Base-by-base conservation (phyloP, 148 eudicot genomes). In the Polygonum maritimum region DNA sequence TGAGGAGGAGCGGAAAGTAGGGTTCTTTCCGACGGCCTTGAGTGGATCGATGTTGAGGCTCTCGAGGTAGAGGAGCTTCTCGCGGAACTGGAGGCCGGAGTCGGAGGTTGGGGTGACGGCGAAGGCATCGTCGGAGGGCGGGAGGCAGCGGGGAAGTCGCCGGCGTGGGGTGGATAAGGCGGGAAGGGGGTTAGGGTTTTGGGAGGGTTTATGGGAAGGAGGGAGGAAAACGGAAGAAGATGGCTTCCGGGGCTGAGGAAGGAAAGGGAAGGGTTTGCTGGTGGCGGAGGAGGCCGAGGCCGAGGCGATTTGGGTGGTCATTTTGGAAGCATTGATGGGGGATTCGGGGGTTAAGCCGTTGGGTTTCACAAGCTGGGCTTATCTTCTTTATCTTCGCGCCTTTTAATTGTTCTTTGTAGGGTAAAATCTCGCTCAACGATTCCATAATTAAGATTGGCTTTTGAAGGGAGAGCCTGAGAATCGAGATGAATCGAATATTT, bases 11-110 rank as follows among this genome's bases (percentile, higher is more conserved):
- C 94, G 92, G 77, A 95, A 78, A 65, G 82, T 57, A 1, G 99
- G 99, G 86, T 95, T 95, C 75, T 74, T 74, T 3, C 74, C 21
- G 54, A 95, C 83, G 83, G 92, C 99, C 85, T 90, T 90, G 8
- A 76, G n/a, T 70, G 92, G 81, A 69, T 92, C 85, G 48, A 95
- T 83, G 47, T 83, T 85, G 4, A 95, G 87, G 85, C 90, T 76
- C 80, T 86, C 80, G 57, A 95, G 89, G 85, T 95, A 91, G 71
- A 86, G 79, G 76, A 92, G 74, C 75, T 95, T 95, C 21, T 78
- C 77, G 31, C 90, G 97, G 84, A 92, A 89, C 4, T 78, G 83
- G 45, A 85, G 74, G 77, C 96, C 94, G 48, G 88, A 36, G 79
- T 85, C 84, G 58, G 82, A 9, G 51, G 82, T 44, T 76, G 75